Conservation (phyloP, 2,329 filamentous ascomycete genomes). For the Diaporthe citrichinensis region DNA sequence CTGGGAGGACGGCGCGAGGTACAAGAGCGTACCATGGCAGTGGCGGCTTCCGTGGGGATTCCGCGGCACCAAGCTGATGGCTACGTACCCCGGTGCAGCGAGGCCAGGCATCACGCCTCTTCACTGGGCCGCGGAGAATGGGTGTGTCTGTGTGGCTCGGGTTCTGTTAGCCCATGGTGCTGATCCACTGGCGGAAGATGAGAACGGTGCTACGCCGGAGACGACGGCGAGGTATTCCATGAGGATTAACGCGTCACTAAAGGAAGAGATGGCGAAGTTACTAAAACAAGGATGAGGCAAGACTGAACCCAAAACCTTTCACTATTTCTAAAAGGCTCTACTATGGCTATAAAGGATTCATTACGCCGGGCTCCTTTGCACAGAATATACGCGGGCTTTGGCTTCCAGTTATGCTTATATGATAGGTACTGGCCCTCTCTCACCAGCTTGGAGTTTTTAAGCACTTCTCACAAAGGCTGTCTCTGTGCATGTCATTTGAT, state of each 20-base stretch:
- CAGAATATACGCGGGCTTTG: too few species aligned
- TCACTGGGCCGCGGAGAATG: neutral
- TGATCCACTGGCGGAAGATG: neutral
- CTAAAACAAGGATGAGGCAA: neutral
- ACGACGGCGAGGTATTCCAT: neutral
- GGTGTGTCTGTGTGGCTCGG: neutral
- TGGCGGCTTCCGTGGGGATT: neutral
- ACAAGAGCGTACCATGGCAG: neutral
- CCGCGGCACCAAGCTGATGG: neutral
- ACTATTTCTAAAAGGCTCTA: neutral
- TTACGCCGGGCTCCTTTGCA: neutral
- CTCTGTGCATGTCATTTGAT: too few species aligned
- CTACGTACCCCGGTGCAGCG: neutral
- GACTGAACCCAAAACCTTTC: neutral
- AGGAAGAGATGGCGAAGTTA: neutral
- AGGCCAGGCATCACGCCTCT: neutral
- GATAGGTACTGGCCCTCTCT: too few species aligned
- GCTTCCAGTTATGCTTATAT: too few species aligned
- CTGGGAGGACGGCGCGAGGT: neutral
- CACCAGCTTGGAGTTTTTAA: too few species aligned
- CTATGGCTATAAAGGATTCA: neutral
- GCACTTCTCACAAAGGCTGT: too few species aligned
- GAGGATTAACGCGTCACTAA: neutral
- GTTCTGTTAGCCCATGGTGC: neutral
- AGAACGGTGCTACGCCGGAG: neutral